Evolutionary conservation across 1,284 basidiomycete genomes (phyloP).

Genomic region (Microbotryum saponariae): DNA sequence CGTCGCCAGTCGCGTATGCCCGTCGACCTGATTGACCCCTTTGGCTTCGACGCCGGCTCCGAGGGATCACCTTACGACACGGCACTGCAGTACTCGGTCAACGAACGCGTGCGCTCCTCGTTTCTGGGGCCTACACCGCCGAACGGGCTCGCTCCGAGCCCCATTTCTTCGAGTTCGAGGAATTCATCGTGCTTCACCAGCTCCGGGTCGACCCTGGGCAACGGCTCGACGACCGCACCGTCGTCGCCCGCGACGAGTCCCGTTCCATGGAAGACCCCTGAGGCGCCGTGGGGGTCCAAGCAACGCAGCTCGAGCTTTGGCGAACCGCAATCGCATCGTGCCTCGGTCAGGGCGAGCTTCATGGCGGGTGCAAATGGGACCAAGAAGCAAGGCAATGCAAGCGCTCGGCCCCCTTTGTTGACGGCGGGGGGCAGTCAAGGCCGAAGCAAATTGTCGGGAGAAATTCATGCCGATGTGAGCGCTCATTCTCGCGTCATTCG

Average conservation of each 20-base stretch:
- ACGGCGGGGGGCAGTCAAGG: not conserved
- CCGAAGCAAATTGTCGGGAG: conserved; percentile 29
- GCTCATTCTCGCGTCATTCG: not conserved
- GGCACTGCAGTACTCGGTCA: conserved; percentile 9
- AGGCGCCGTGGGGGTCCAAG: not conserved
- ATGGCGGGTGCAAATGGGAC: conserved; percentile 12
- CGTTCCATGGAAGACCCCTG: conserved; percentile 1
- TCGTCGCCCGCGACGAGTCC: conserved; percentile 7
- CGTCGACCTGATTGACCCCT: conserved; percentile 26
- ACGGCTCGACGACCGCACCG: not conserved
- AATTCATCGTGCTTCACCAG: not conserved
- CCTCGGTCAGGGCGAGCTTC: not conserved
- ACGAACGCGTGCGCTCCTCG: conserved; percentile 1
- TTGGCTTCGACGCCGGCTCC: conserved; percentile 22
- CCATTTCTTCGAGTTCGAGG: not conserved
- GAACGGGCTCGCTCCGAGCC: not conserved
- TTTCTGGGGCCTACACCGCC: conserved; percentile 6
- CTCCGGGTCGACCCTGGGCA: conserved; percentile 6
- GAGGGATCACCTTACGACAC: conserved; percentile 29
- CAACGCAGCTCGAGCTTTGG: conserved; percentile 6
- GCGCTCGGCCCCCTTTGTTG: not conserved
- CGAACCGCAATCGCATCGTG: not conserved
- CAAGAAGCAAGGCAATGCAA: conserved; percentile 9
- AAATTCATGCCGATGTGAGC: conserved; percentile 25
- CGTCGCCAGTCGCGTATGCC: conserved; percentile 19